A percentile compares a stretch with the other conserved stretches of the same genome.
These are phyloP conservation scores for Pyricularia grisea DNA, from an alignment of 2,329 filamentous ascomycete species.

Conservation along the genomic window DNA sequence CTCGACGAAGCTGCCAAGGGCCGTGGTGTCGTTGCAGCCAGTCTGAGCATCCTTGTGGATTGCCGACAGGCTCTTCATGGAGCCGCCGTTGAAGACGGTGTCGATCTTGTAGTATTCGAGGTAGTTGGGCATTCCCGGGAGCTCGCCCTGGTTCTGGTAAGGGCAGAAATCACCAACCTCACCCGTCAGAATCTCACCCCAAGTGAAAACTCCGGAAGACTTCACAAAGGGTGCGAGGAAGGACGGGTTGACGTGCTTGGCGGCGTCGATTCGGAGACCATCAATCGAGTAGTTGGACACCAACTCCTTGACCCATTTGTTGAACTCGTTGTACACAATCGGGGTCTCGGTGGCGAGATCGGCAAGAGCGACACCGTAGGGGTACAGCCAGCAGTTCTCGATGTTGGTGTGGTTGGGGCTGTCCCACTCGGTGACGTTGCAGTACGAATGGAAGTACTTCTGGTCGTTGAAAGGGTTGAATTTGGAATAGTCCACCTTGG, in stretches of 20 bases:
- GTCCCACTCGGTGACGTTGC: constrained; percentile 33
- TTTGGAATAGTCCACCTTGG: constrained; percentile 20
- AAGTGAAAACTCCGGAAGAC: not conserved
- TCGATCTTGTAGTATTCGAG: not conserved
- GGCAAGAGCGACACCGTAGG: constrained; percentile 46
- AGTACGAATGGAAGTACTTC: constrained; percentile 52
- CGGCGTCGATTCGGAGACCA: constrained; percentile 51
- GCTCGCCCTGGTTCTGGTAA: not conserved
- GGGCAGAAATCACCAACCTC: not conserved
- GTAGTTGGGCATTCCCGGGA: not conserved
- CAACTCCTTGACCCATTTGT: constrained; percentile 49
- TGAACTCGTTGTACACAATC: constrained; percentile 25
- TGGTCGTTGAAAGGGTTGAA: constrained; percentile 38
- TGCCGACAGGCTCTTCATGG: not conserved
- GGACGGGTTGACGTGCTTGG: constrained; percentile 25
- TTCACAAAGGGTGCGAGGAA: constrained; percentile 1
- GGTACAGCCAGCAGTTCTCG: constrained; percentile 40
- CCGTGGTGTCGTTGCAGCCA: not conserved
- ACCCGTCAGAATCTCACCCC: not conserved
- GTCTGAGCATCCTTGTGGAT: not conserved
- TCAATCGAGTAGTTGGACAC: constrained; percentile 48
- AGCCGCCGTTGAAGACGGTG: not conserved
- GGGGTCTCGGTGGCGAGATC: constrained; percentile 48
- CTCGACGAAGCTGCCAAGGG: constrained; percentile 42
- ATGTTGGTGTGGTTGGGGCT: constrained; percentile 35